Evolutionary conservation across 345 rosid species (phyloP).

Genomic region (Hevea brasiliensis): DNA sequence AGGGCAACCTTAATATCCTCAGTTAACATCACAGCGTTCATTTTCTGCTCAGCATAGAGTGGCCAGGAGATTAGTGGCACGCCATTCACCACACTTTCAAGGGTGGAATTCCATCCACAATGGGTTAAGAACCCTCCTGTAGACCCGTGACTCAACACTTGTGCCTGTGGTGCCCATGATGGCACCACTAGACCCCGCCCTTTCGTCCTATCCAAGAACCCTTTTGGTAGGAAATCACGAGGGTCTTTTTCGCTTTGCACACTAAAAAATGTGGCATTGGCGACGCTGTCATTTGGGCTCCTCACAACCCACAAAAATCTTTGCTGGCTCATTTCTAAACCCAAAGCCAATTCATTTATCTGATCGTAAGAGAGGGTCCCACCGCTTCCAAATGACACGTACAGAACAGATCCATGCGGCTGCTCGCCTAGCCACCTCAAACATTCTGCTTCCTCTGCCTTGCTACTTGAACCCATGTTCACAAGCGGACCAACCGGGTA

Average conservation of each 20-base stretch:
- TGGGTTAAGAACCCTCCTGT: constrained; percentile 83
- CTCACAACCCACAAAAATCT: constrained; percentile 82
- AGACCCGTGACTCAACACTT: constrained; percentile 62
- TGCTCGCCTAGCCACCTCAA: constrained; percentile 76
- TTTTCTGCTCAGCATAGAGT: constrained; percentile 78
- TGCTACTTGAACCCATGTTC: constrained; percentile 7
- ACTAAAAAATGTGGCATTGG: constrained; percentile 56
- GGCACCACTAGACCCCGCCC: constrained; percentile 59
- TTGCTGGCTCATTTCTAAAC: constrained; percentile 74
- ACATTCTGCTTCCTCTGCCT: constrained; percentile 35
- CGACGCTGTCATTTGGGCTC: constrained; percentile 49
- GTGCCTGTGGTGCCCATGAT: constrained; percentile 89
- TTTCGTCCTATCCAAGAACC: constrained; percentile 65
- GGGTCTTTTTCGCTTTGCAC: constrained; percentile 47
- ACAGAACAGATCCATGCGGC: constrained; percentile 79
- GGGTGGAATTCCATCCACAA: constrained; percentile 88
- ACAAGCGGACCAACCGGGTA: constrained; percentile 41
- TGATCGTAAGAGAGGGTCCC: constrained; percentile 73
- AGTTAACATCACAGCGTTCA: constrained; percentile 63
- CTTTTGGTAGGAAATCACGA: constrained; percentile 57
- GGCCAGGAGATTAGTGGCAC: constrained; percentile 91
- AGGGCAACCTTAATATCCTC: constrained; percentile 53
- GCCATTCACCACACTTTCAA: constrained; percentile 73
- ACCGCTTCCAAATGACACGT: constrained; percentile 87
- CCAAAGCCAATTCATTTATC: constrained; percentile 67